Percentiles rank a stretch among this genome's conserved stretches.
These are phyloP conservation scores for Leccinum variicolor DNA, from an alignment of 768 basidiomycete species.

Conservation along the genomic window DNA sequence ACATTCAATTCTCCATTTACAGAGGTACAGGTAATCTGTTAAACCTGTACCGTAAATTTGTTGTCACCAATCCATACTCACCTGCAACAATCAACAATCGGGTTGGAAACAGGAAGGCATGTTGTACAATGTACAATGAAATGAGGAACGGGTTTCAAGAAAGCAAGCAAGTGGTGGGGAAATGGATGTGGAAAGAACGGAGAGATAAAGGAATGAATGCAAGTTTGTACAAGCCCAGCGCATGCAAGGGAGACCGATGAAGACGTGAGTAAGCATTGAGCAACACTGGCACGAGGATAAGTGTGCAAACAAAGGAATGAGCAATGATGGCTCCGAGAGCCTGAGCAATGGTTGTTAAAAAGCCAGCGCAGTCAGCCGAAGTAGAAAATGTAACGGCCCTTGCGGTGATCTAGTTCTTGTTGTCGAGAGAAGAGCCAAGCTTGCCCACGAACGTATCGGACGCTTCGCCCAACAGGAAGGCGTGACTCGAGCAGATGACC, in stretches of 20 bases:
- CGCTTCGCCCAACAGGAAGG: slow-evolving; percentile 18
- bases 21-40: slow-evolving; percentile 18
- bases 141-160: background rate
- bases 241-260: background rate
- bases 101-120: background rate
- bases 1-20: slow-evolving; percentile 15
- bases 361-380: too few species aligned
- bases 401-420: slow-evolving; percentile 16
- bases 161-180: background rate
- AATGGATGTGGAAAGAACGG: background rate
- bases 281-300: background rate
- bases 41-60: slow-evolving; percentile 17
- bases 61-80: slow-evolving; percentile 3
- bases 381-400: background rate
- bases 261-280: slow-evolving; percentile 4
- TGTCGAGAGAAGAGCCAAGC: slow-evolving; percentile 11
- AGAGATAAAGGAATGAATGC: background rate
- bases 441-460: slow-evolving; percentile 25
- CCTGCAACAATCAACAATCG: slow-evolving; percentile 11
- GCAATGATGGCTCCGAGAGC: slow-evolving; percentile 5
- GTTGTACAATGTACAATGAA: slow-evolving; percentile 19
- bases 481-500: slow-evolving; percentile 60
- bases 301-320: background rate
- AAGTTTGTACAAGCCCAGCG: slow-evolving; percentile 8
- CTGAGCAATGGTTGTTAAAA: background rate